Percentiles rank a stretch among this genome's conserved stretches.
Conservation (phyloP, 1,284 basidiomycete genomes). For the Fomitopsis betulina region DNA sequence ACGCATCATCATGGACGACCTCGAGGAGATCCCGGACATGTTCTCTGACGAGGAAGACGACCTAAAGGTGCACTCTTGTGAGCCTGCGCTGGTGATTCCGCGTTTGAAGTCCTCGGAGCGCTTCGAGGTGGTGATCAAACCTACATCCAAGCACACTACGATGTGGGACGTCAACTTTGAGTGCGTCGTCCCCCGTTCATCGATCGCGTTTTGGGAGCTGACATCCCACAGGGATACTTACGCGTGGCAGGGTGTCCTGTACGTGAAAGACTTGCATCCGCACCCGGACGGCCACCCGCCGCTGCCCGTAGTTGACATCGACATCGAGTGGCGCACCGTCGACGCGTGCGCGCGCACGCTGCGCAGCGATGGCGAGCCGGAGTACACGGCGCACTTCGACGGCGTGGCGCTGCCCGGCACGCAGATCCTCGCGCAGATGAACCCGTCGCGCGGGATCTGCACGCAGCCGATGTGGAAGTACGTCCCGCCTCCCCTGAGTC, state of each 20-base stretch:
- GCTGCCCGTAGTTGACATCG: conserved; percentile 9
- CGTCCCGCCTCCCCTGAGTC: conserved; percentile 1
- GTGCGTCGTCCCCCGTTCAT: background rate
- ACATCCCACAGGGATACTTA: conserved; percentile 9
- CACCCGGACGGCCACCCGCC: conserved; percentile 9
- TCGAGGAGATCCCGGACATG: conserved; percentile 1
- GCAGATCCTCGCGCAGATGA: background rate
- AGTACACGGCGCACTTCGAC: background rate
- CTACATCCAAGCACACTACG: background rate
- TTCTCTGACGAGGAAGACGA: background rate
- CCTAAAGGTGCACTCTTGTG: background rate
- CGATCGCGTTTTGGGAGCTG: too few relatives aligned
- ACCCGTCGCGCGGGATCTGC: conserved; percentile 9
- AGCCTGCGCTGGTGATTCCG: background rate
- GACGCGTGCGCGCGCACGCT: background rate
- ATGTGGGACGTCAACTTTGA: conserved; percentile 4
- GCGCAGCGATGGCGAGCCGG: background rate
- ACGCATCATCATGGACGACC: background rate
- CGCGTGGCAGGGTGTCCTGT: conserved; percentile 14
- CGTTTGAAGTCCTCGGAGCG: background rate
- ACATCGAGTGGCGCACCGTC: conserved; percentile 13
- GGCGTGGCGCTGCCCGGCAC: background rate
- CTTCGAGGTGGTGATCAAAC: background rate
- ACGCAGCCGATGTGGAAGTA: conserved; percentile 10
- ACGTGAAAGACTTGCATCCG: conserved; percentile 13